Conservation (phyloP, 129 eudicot genomes). For the Rutidosis leptorrhynchoides region DNA sequence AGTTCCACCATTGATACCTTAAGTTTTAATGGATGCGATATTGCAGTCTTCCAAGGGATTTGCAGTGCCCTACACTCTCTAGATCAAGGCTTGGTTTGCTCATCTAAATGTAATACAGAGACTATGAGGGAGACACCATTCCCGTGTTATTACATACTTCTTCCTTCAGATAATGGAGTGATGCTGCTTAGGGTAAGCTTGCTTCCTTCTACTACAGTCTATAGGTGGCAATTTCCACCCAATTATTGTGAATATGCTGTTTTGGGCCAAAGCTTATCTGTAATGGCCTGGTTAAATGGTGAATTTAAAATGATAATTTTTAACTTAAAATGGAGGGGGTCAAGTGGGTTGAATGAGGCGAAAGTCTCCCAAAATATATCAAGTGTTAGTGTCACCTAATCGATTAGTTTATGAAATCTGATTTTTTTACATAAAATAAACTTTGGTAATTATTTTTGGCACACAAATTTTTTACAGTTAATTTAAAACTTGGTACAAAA, state of each 20-base stretch:
- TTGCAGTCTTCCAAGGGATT: slow-evolving; percentile 74
- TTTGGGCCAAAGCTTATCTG: background rate
- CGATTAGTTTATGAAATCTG: too few species aligned
- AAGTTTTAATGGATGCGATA: slow-evolving; percentile 21
- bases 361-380: background rate
- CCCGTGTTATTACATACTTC: slow-evolving; percentile 68
- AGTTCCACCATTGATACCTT: slow-evolving; percentile 13
- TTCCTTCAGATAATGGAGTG: slow-evolving; percentile 74
- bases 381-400: background rate
- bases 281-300: background rate
- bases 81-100: slow-evolving; percentile 90
- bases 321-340: background rate
- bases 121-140: slow-evolving; percentile 61
- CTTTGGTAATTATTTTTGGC: background rate
- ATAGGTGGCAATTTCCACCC: background rate
- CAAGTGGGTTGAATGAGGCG: background rate
- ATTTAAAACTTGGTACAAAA: background rate
- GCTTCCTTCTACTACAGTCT: slow-evolving; percentile 13
- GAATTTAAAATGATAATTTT: background rate
- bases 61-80: slow-evolving; percentile 60
- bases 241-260: background rate
- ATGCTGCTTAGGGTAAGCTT: slow-evolving; percentile 82
- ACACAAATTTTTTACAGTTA: background rate
- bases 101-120: slow-evolving; percentile 71
- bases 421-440: too few species aligned